Base-by-base conservation (phyloP, 805 yeast species). In the Limtongozyma cylindracea region DNA sequence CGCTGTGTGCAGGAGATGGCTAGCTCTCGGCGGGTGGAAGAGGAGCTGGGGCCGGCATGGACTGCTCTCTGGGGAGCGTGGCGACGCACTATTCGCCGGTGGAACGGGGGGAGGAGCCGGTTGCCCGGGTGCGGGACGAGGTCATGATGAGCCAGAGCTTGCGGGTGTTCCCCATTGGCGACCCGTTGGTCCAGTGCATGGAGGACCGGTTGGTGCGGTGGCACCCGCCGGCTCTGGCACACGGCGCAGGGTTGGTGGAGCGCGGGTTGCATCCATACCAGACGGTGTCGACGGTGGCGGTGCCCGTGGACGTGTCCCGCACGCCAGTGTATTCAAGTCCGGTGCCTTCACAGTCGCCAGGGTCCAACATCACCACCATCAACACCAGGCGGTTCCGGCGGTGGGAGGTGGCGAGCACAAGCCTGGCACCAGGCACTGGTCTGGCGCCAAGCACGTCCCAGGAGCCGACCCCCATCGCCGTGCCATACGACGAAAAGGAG, bases 201-300 rank as follows among this genome's bases (percentile, higher is more conserved):
- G 29, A 27, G 20, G 32, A 29, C 10, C 31, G 34, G 4, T 23
- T 29, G 27, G 20, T 23, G 8, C 26, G 20, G 27, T 31, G 29
- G 11, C 28, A 29, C 8, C 35, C 34, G 2, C 11, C 31, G 1
- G 24, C 28, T 14, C 30, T 34, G 1, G 34, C 30, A 14, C 29
- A 31, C 21, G 29, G 29, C 17, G 24, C 27, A 5, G 34, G 30
- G 12, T 21, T 22, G 13, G 20, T 32, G 4, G 25, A 30, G 12
- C 19, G 25, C 19, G 23, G 16, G 1, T 21, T 11, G 12, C 35
- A 31, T 16, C 35, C 35, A 3, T 31, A 29, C 22, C 35, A 31
- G 21, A 18, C 21, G 6, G 9, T 10, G 12, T 9, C 10, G 13
- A 11, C 9, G 18, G 8, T 10, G 5, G 14, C 3, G 20, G 8